Conservation (phyloP, 805 yeast genomes). For the Zygotorulaspora danielsina region DNA sequence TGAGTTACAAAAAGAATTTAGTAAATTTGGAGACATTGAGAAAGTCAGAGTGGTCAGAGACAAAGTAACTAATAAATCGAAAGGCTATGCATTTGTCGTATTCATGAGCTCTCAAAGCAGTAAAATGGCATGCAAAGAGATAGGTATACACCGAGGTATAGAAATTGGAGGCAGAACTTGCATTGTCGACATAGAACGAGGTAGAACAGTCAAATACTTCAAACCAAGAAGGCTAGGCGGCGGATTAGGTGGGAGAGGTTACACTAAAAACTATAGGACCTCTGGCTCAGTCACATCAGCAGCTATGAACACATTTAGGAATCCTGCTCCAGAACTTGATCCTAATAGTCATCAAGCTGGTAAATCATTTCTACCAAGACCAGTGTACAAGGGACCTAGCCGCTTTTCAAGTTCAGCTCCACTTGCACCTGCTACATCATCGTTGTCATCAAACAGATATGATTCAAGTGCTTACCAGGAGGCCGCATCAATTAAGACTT, state of each 20-base stretch:
- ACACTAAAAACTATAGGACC: slow-evolving; percentile 27
- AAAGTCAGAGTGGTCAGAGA: slow-evolving; percentile 55
- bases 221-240: slow-evolving; percentile 79
- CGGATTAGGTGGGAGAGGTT: slow-evolving; percentile 84
- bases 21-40: slow-evolving; percentile 67
- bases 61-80: slow-evolving; percentile 46
- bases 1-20: slow-evolving; percentile 60
- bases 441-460: not conserved
- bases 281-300: slow-evolving; percentile 2
- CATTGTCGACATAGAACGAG: slow-evolving; percentile 70
- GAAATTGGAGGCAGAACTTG: slow-evolving; percentile 50
- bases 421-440: slow-evolving; percentile 1
- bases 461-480: not conserved
- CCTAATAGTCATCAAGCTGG: not conserved
- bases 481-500: slow-evolving; percentile 4
- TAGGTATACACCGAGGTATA: slow-evolving; percentile 44
- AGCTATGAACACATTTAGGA: slow-evolving; percentile 3
- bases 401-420: slow-evolving; percentile 10
- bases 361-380: slow-evolving; percentile 7
- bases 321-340: slow-evolving; percentile 3
- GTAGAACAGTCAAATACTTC: slow-evolving; percentile 62
- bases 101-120: slow-evolving; percentile 61
- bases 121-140: slow-evolving; percentile 54
- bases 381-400: slow-evolving; percentile 15
- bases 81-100: slow-evolving; percentile 82